phyloP scores from a whole-genome alignment of 2,329 filamentous ascomycete genomes.

The Pseudogymnoascus sp. region DNA sequence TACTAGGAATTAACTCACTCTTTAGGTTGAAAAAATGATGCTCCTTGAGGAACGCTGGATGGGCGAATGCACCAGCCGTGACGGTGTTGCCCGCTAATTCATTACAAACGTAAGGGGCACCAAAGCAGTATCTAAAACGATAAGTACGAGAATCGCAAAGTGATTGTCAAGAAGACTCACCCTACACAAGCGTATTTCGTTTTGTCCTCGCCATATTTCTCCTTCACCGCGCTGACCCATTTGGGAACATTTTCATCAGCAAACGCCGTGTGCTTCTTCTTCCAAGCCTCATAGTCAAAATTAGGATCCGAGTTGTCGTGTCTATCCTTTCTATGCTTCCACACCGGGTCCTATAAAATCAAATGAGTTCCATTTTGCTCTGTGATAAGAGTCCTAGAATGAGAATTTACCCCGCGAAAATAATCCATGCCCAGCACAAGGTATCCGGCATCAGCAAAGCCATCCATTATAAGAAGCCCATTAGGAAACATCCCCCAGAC shows the following conservation, averaged over 20 bases:
- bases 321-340: constrained; percentile 32
- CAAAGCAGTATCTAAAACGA: constrained; percentile 31
- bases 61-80: constrained; percentile 41
- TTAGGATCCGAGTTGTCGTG: constrained; percentile 28
- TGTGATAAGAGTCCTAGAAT: not conserved
- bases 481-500: constrained; percentile 39
- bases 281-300: constrained; percentile 44
- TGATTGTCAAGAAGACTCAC: constrained; percentile 9
- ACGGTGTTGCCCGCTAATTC: constrained; percentile 32
- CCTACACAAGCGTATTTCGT: constrained; percentile 37
- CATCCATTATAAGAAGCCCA: constrained; percentile 39
- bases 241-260: constrained; percentile 36
- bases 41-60: constrained; percentile 43
- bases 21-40: constrained; percentile 35
- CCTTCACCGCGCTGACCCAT: constrained; percentile 36
- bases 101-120: constrained; percentile 38
- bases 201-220: constrained; percentile 28
- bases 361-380: not conserved
- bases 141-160: not conserved
- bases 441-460: constrained; percentile 38
- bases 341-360: constrained; percentile 34
- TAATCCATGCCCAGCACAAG: constrained; percentile 37
- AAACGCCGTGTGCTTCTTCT: constrained; percentile 36
- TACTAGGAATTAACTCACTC: constrained; percentile 22
- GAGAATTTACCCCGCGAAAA: constrained; percentile 33